Base-by-base conservation (phyloP, 495 filamentous ascomycete genomes). In the Penicillium malachiteum region DNA sequence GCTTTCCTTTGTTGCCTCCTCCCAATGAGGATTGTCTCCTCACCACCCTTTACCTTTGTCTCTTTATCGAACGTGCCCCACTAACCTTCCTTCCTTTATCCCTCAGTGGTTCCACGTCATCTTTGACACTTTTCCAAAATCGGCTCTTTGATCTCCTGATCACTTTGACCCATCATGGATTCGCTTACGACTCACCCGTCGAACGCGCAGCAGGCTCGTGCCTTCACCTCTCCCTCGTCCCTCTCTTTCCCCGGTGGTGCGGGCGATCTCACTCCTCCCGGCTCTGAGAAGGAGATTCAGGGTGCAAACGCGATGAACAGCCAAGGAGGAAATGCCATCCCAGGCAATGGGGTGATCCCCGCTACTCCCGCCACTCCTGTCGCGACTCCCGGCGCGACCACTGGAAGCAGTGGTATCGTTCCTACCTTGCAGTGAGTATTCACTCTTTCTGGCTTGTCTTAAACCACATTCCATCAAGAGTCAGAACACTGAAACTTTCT, bases 361-460 rank as follows among this genome's bases (percentile, higher is more conserved):
- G 90, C 91, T 55, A 96, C 94, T 72, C 93, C 93, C 57, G 93
- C 92, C 51, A 96, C 94, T 71, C 93, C 93, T 58, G 93, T 91
- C 53, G 91, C 94, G 58, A 97, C 93, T 44, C 92, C 93, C 67
- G 88, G 84, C 66, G 89, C 88, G 54, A 87, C 78, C 21, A 83
- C 83, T 52, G 85, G 85, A 68, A 89, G 89, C 58, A 91, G 87
- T 79, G 94, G 94, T 64, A 90, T 98, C 71, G 91, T 96, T 65
- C 93, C 94, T 63, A 96, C 93, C 54, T 84, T 97, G 84, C 94
- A 97, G 93, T 96, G 88, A 90, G 89, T 92, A 87, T 87, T 73
- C 59, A 73, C 73, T 76, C 64, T 68, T 26, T 68, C 68, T 74
- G 72, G 72, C 74, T 80, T 71, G 63, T 62, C 62, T 68, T 46